phyloP scores from a whole-genome alignment of 345 rosid species.

The Moringa oleifera region DNA sequence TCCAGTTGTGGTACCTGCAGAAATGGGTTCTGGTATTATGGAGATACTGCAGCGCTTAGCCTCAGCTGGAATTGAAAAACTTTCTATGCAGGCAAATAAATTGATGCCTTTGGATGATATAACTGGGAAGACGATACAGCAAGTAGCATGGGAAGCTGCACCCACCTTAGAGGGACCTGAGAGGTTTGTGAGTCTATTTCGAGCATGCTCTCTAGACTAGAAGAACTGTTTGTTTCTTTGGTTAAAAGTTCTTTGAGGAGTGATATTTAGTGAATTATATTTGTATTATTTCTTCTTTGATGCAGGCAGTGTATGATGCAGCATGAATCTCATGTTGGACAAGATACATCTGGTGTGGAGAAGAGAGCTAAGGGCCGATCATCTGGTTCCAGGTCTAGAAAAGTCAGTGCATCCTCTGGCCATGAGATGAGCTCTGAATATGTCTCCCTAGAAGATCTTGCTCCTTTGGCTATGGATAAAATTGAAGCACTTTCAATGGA shows the following conservation, averaged over 20 bases:
- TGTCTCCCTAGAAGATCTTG: conserved; percentile 91
- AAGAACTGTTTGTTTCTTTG: conserved; percentile 3
- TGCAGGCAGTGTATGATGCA: conserved; percentile 46
- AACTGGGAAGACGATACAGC: conserved; percentile 88
- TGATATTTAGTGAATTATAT: conserved; percentile 15
- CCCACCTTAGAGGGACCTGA: conserved; percentile 40
- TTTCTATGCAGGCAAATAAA: conserved; percentile 85
- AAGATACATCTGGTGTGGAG: conserved; percentile 26
- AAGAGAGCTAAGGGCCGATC: conserved; percentile 32
- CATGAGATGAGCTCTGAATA: conserved; percentile 52
- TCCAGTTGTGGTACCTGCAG: conserved; percentile 94
- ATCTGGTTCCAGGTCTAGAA: conserved; percentile 34
- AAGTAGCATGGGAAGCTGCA: conserved; percentile 73
- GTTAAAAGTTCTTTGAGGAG: conserved; percentile 2
- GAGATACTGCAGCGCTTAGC: conserved; percentile 70
- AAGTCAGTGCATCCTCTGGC: conserved; percentile 32
- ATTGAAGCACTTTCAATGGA: conserved; percentile 94
- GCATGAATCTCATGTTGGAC: conserved; percentile 30
- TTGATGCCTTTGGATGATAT: conserved; percentile 92
- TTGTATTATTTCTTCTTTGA: conserved; percentile 17
- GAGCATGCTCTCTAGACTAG: neutral
- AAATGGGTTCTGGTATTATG: conserved; percentile 83
- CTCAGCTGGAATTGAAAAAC: conserved; percentile 88
- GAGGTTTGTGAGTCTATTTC: conserved; percentile 41
- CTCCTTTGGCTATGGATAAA: conserved; percentile 97